Evolutionary conservation across 2,329 filamentous ascomycete genomes (phyloP), one percentile per base, ranked within the genome.

Genomic region (Alternaria sp.): DNA sequence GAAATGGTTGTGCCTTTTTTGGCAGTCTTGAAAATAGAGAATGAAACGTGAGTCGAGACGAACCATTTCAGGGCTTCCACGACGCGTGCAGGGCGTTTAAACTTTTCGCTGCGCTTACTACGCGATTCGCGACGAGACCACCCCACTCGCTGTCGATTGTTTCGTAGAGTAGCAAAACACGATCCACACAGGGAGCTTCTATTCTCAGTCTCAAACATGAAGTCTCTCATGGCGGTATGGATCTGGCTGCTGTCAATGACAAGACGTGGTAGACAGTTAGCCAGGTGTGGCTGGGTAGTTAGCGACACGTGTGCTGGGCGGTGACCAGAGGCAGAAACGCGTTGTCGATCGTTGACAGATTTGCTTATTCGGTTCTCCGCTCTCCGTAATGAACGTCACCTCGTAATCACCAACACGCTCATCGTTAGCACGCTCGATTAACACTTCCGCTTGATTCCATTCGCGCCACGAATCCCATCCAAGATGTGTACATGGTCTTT

Each of bases 281-380:
- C 46, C 46, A 48, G 46, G 30, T 49, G 46, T 49, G 46, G 46
- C 46, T 49, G 46, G 46, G 32, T 49, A n/a, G 20, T 14, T 16
- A n/a, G 22, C 11, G 46, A 47, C 58, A 53, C 43, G 58, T 57
- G 58, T 34, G 36, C 14, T n/a, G 41, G 42, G 58, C 58, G 58
- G 58, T 57, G 43, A 28, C 8, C n/a, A 14, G 14, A 6, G 54
- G 58, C 58, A 61, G 53, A 51, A 55, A 47, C 51, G 11, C n/a
- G 36, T 16, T 11, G 53, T 34, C 57, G 53, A 60, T 60, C 53
- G 39, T 34, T 42, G 24, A 28, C 57, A 16, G 18, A 48, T 47
- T 42, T 60, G 53, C 57, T 57, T 57, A 60, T 60, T 61, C 58
- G 58, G 58, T 61, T 61, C 58, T 61, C 58, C 58, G 48, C 58